Conservation (phyloP, 139 green algal species). For the Chlamydomonas eustigma region DNA sequence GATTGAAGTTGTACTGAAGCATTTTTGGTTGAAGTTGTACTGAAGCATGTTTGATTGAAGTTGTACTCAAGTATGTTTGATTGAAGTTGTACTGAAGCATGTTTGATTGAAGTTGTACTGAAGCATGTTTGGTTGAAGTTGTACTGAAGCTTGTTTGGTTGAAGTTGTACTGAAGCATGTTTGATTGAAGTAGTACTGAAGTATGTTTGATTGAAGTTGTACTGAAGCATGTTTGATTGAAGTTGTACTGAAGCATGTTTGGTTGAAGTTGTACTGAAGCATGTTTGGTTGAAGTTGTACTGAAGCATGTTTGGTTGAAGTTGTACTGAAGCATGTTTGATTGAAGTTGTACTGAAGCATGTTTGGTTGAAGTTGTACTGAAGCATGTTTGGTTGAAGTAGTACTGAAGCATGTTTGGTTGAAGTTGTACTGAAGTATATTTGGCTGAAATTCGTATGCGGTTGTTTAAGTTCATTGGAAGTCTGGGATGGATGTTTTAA, state of each 20-base stretch:
- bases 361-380: too few species aligned
- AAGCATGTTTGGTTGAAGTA: too few species aligned
- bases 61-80: not conserved
- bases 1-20: not conserved
- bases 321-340: not conserved
- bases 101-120: not conserved
- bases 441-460: not conserved
- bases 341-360: not conserved
- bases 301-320: not conserved
- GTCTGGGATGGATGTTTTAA: not conserved
- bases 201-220: not conserved
- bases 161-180: not conserved
- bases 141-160: too few species aligned
- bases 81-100: not conserved
- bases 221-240: conserved; percentile 5
- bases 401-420: not conserved
- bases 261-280: not conserved
- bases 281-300: not conserved
- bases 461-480: too few species aligned
- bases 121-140: too few species aligned
- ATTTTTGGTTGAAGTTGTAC: not conserved
- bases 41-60: not conserved
- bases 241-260: not conserved
- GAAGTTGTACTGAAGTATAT: not conserved
- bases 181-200: not conserved